Evolutionary conservation across 2,329 filamentous ascomycete species (phyloP).

Genomic region (Pyrenophora teres): DNA sequence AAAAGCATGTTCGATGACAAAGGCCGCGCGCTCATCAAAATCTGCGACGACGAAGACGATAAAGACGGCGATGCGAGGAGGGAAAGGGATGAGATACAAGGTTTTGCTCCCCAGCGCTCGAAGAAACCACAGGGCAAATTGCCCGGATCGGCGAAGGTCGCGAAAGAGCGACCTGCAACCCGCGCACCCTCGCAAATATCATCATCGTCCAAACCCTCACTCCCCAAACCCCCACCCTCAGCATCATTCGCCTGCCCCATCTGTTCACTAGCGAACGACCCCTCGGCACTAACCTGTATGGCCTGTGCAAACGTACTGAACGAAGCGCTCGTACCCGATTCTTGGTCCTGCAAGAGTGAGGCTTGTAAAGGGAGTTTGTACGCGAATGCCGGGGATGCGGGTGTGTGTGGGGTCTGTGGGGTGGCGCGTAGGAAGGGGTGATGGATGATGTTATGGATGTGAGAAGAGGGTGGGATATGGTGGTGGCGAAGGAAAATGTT

Average conservation of each 20-base stretch:
- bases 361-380: conserved; percentile 64
- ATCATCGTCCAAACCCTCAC: not conserved
- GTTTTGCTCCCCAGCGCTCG: conserved; percentile 36
- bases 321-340: conserved; percentile 55
- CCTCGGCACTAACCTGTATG: conserved; percentile 62
- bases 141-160: not conserved
- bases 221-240: not conserved
- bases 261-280: conserved; percentile 70
- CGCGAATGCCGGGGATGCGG: conserved; percentile 71
- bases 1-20: conserved; percentile 67
- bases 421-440: not conserved
- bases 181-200: too few species aligned
- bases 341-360: conserved; percentile 67
- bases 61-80: conserved; percentile 47
- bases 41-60: conserved; percentile 72
- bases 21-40: conserved; percentile 68
- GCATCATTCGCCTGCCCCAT: conserved; percentile 56
- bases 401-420: conserved; percentile 72
- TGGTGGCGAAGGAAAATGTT: too few species aligned
- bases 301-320: conserved; percentile 74
- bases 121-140: conserved; percentile 7
- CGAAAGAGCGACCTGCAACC: not conserved
- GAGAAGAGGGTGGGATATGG: too few species aligned
- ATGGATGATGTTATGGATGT: too few species aligned
- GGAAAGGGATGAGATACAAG: conserved; percentile 71